Conservation (phyloP, 1,284 basidiomycete species). For the Moniliella sp. region DNA sequence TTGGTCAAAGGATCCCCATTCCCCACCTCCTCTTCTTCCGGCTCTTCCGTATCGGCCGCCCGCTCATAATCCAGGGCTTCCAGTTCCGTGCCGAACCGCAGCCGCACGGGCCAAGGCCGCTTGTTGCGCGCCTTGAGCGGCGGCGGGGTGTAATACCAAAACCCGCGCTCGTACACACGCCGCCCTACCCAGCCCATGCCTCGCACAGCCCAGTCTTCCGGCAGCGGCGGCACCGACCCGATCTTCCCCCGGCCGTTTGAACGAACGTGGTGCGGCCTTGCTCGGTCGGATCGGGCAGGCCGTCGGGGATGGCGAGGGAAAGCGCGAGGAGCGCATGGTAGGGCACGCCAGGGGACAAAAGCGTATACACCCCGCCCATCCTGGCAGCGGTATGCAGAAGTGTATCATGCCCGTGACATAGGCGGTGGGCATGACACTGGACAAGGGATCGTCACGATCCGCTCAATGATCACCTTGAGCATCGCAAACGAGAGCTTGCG, state of each 20-base stretch:
- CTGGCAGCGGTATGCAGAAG: no score
- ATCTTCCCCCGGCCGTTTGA: conserved; percentile 35
- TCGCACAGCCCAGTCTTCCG: conserved; percentile 83
- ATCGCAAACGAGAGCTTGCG: conserved; percentile 68
- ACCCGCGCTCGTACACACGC: conserved; percentile 68
- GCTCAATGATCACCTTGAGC: conserved; percentile 45
- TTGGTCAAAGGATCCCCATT: conserved; percentile 20
- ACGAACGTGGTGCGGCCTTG: no score
- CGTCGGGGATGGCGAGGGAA: conserved; percentile 1
- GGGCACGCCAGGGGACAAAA: no score
- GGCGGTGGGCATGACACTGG: conserved; percentile 1
- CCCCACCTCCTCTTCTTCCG: no score
- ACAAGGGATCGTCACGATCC: no score
- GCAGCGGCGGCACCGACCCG: conserved; percentile 46
- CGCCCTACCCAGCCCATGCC: conserved; percentile 86
- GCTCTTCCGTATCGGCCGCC: neutral
- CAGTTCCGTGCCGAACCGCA: conserved; percentile 34
- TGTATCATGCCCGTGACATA: neutral
- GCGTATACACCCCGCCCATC: no score
- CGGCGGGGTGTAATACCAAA: conserved; percentile 44
- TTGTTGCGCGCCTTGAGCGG: neutral
- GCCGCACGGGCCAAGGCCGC: conserved; percentile 1
- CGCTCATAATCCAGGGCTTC: conserved; percentile 8
- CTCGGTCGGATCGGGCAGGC: no score
- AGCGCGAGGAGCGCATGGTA: no score